Conservation (phyloP, 495 filamentous ascomycete genomes). For the Podospora didyma region DNA sequence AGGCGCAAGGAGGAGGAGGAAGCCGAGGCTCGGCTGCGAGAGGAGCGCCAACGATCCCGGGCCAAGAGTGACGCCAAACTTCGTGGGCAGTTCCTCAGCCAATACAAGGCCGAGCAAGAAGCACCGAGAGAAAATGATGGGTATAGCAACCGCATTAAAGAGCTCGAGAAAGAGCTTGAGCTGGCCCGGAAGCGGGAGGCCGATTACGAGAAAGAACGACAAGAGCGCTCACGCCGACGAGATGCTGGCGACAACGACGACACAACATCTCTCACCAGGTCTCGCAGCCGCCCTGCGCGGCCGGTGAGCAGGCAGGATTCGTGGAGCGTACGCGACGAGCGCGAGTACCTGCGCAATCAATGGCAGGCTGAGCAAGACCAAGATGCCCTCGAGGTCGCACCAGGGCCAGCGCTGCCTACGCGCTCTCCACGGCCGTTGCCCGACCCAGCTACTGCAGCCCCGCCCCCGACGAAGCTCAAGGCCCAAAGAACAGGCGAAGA, state of each 20-base stretch:
- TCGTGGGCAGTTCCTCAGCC: conserved; percentile 78
- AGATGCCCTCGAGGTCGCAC: not conserved
- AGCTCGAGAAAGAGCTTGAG: conserved; percentile 83
- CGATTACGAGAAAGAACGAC: conserved; percentile 77
- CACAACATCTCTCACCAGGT: conserved; percentile 41
- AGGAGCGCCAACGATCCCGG: conserved; percentile 60
- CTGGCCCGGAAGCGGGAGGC: conserved; percentile 80
- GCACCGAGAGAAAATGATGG: conserved; percentile 24
- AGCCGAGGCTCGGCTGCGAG: conserved; percentile 59
- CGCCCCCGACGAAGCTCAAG: conserved; percentile 18
- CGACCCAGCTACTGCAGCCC: conserved; percentile 30
- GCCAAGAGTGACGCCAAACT: conserved; percentile 61
- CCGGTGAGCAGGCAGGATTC: conserved; percentile 58
- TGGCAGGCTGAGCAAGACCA: conserved; percentile 54
- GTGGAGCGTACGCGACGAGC: conserved; percentile 66
- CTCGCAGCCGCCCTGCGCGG: conserved; percentile 42
- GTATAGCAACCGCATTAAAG: conserved; percentile 58
- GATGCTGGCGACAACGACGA: conserved; percentile 29
- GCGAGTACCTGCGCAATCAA: conserved; percentile 65
- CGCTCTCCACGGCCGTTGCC: conserved; percentile 37
- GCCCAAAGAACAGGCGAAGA: conserved; percentile 29
- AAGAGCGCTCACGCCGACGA: conserved; percentile 46
- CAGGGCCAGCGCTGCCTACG: conserved; percentile 9
- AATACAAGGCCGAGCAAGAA: conserved; percentile 68
- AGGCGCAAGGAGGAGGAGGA: conserved; percentile 71